Conservation (phyloP, 2,329 filamentous ascomycete genomes). For the Pochonia chlamydosporia region DNA sequence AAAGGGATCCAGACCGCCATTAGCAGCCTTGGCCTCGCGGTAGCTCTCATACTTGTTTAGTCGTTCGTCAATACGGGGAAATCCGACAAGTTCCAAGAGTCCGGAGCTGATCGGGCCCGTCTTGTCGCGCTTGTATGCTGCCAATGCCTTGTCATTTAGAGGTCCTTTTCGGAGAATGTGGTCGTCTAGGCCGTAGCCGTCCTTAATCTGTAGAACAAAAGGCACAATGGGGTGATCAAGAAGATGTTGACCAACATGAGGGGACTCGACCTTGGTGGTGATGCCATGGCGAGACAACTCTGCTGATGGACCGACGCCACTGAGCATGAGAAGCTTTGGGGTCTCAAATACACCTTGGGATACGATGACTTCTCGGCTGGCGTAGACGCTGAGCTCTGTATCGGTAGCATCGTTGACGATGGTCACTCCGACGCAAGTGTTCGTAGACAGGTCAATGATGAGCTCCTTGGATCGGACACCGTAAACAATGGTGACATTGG, state of each 20-base stretch:
- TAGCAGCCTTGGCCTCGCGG: constrained; percentile 30
- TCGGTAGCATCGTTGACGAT: constrained; percentile 32
- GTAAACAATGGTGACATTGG: constrained; percentile 47
- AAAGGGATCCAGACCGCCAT: constrained; percentile 36
- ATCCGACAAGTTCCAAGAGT: constrained; percentile 45
- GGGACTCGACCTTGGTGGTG: constrained; percentile 45
- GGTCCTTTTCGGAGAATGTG: constrained; percentile 32
- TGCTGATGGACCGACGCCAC: too few species aligned
- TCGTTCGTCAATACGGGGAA: constrained; percentile 51
- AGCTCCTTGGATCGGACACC: constrained; percentile 45
- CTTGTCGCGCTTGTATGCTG: constrained; percentile 30
- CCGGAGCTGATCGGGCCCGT: constrained; percentile 35
- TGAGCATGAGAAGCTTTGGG: too few species aligned
- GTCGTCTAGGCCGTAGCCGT: constrained; percentile 33
- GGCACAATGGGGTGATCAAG: constrained; percentile 55
- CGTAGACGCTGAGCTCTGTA: too few species aligned
- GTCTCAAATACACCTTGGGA: too few species aligned
- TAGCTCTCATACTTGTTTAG: constrained; percentile 45
- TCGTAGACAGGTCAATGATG: constrained; percentile 39
- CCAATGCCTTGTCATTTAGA: constrained; percentile 25
- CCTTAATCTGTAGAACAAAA: constrained; percentile 39
- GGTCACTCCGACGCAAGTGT: constrained; percentile 35
- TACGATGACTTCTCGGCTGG: too few species aligned
- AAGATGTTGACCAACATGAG: constrained; percentile 59
- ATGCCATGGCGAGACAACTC: constrained; percentile 51